Conservation (phyloP, 179 eudicot genomes). For the Silene coronaria region DNA sequence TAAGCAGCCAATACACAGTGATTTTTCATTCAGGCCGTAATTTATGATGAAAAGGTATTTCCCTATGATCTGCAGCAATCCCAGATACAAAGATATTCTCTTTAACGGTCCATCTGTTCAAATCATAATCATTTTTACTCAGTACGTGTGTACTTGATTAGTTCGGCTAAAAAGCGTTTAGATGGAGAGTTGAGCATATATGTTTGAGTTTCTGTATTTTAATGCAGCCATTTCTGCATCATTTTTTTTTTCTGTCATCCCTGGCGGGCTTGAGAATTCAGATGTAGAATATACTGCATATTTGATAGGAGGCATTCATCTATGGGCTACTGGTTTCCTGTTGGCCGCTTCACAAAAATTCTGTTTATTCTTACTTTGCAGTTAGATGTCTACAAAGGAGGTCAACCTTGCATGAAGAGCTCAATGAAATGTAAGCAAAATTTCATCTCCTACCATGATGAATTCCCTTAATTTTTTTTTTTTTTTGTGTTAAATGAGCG, state of each 20-base stretch:
- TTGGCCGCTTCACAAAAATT: neutral
- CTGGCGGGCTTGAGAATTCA: neutral
- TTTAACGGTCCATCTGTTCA: neutral
- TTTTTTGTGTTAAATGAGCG: too few species aligned
- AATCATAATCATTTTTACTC: neutral
- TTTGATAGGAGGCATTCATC: neutral
- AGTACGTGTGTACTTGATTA: neutral
- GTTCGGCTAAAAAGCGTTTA: neutral
- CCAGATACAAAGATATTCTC: neutral
- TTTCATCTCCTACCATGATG: neutral
- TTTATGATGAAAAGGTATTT: neutral
- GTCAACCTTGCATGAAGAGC: slow-evolving; percentile 17
- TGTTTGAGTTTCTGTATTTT: neutral
- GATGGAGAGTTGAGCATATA: too few species aligned
- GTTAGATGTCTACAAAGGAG: slow-evolving; percentile 26
- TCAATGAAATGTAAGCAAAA: slow-evolving; percentile 36
- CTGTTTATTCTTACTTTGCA: slow-evolving; percentile 20
- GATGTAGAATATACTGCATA: neutral
- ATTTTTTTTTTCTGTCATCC: slow-evolving; percentile 3
- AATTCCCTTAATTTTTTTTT: too few species aligned
- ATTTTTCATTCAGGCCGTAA: neutral
- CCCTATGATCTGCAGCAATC: neutral
- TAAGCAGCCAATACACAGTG: neutral
- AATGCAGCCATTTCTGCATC: neutral
- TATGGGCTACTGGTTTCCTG: neutral